Evolutionary conservation across 352 stramenopile genomes (phyloP).

Genomic region (Phytophthora cryptogea): DNA sequence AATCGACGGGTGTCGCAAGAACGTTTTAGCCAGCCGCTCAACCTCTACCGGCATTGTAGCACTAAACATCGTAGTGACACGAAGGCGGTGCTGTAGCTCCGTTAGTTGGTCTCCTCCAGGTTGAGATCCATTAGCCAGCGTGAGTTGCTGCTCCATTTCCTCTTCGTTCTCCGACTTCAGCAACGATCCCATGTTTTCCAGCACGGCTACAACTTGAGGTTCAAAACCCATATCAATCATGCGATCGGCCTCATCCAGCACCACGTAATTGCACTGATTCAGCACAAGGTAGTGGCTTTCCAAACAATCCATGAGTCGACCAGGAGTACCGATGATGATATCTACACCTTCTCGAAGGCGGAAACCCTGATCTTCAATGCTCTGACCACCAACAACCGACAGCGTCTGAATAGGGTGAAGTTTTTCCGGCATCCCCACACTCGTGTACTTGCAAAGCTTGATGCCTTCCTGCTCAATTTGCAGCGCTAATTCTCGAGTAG

Average conservation of each 20-base stretch:
- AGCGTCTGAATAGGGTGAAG: conserved; percentile 81
- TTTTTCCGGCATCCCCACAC: conserved; percentile 59
- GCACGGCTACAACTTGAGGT: conserved; percentile 94
- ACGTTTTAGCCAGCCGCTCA: conserved; percentile 96
- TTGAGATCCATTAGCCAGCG: conserved; percentile 50
- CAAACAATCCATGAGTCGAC: conserved; percentile 97
- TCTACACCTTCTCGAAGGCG: conserved; percentile 96
- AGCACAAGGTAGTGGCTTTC: conserved; percentile 98
- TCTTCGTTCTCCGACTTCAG: conserved; percentile 97
- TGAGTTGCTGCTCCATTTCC: conserved; percentile 95
- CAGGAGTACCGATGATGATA: conserved; percentile 98
- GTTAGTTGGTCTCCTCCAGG: conserved; percentile 13
- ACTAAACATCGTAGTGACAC: conserved; percentile 97
- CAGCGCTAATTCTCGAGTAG: conserved; percentile 97
- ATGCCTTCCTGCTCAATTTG: conserved; percentile 98
- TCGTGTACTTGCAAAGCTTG: conserved; percentile 90
- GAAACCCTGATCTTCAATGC: conserved; percentile 96
- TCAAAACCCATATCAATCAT: conserved; percentile 99
- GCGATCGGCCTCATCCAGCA: conserved; percentile 99
- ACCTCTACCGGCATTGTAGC: conserved; percentile 98
- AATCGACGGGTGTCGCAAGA: conserved; percentile 96
- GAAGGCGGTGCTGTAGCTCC: conserved; percentile 68
- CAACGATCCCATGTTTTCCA: conserved; percentile 97
- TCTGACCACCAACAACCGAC: conserved; percentile 94
- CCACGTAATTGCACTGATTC: conserved; percentile 99